Evolutionary conservation across 257 asterid species (phyloP), one percentile per base, ranked within the genome.

Genomic region (Scutellaria minor): DNA sequence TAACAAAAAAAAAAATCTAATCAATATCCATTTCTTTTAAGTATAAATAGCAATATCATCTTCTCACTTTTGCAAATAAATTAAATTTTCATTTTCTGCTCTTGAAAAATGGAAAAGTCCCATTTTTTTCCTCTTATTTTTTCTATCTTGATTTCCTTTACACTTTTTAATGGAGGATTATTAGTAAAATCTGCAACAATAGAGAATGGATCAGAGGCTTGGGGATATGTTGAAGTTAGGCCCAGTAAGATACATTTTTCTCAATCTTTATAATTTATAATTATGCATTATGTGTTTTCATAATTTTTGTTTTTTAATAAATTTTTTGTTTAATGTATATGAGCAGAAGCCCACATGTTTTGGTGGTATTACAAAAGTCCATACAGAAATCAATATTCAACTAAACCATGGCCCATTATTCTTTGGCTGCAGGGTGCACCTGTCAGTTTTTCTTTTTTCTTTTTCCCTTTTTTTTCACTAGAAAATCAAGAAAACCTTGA

Each of bases 361-460:
- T 95, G 99, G 99, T 87, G 96, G 99, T 84, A 88, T 80, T 95
- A 95, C 81, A 79, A 65, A 73, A 94, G 99, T 59, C 95, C 98
- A 71, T 47, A 88, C 81, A 89, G 96, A 61, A 83, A 75, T 81
- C 55, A 87, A 72, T 89, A 84, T 87, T 88, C 98, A 83, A 71
- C 62, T 56, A 87, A 86, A 53, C 95, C 95, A 74, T 95, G 99
- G 98, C 99, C 99, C 12, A 81, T 92, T 67, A 83, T 95, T 76
- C 95, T 95, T 27, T 91, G 99, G 98, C 84, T 92, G 44, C 99
- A 95, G 90, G 99, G 99, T 78, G 99, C 98, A 81, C 99, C 99
- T 64, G 99, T 95, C 63, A 77, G 96, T 75, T 3, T 0, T 68
- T 24, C 27, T 24, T 35, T 44, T 42, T 35, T n/a, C 59, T 39